Percentiles rank a stretch among this genome's conserved stretches.
phyloP scores from a whole-genome alignment of 257 asterid species.

The Lithospermum erythrorhizon region DNA sequence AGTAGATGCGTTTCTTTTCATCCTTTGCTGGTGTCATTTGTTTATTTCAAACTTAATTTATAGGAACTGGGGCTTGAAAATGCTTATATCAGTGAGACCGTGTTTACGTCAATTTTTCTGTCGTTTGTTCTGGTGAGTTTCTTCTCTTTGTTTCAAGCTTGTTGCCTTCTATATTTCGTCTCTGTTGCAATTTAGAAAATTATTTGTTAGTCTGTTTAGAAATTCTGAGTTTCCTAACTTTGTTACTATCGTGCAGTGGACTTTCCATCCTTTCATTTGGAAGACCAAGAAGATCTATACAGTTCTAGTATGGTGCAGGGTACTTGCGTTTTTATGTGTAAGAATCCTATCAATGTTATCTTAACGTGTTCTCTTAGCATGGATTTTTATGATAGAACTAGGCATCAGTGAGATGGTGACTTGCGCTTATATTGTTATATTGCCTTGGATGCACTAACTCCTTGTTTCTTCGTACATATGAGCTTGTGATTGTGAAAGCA shows the following conservation, averaged over 20 bases:
- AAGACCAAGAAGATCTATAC: constrained; percentile 93
- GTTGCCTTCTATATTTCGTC: neutral
- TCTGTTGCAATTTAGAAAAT: neutral
- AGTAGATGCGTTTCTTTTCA: neutral
- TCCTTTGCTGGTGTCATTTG: constrained; percentile 6
- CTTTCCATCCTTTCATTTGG: constrained; percentile 87
- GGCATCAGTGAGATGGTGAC: neutral
- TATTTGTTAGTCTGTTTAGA: constrained; percentile 1
- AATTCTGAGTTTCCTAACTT: constrained; percentile 7
- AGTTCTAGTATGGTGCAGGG: constrained; percentile 96
- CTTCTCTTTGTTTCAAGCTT: neutral
- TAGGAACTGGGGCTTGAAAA: constrained; percentile 87
- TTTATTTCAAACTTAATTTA: constrained; percentile 19
- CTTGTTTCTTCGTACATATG: neutral
- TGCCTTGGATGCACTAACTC: neutral
- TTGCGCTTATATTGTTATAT: neutral
- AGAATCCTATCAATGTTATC: constrained; percentile 21
- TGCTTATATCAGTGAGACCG: constrained; percentile 83
- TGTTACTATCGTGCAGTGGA: constrained; percentile 68
- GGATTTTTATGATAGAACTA: neutral
- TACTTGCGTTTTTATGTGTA: constrained; percentile 83
- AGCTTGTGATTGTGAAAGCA: neutral
- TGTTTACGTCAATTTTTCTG: constrained; percentile 62
- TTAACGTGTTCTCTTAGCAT: neutral
- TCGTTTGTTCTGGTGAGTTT: constrained; percentile 77